Percentiles rank a stretch among this genome's conserved stretches.
These are phyloP conservation scores for Perilla frutescens DNA, from an alignment of 257 asterid genomes.

Conservation along the genomic window DNA sequence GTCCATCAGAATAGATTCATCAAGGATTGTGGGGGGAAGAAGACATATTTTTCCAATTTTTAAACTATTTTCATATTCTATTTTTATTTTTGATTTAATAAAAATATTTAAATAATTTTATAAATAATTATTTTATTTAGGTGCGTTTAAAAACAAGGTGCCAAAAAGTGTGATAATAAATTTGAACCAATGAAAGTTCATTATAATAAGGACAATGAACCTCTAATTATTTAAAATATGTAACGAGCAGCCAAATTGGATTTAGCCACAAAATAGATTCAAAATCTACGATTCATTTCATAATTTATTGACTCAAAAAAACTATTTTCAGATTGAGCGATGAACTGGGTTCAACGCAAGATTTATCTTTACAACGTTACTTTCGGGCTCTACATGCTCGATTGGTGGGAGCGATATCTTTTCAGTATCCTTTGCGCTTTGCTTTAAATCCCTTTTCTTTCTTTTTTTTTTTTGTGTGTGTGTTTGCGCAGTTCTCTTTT, in stretches of 20 bases:
- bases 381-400: conserved; percentile 87
- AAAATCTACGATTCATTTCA: not conserved
- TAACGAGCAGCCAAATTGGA: not conserved
- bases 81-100: too few relatives aligned
- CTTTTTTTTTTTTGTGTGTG: not conserved
- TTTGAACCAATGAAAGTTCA: too few relatives aligned
- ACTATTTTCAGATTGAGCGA: conserved; percentile 22
- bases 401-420: conserved; percentile 93
- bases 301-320: not conserved
- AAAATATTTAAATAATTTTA: too few relatives aligned
- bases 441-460: not conserved
- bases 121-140: too few relatives aligned
- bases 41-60: too few relatives aligned
- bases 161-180: too few relatives aligned
- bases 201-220: too few relatives aligned
- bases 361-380: conserved; percentile 82
- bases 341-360: conserved; percentile 84
- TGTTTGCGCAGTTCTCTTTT: not conserved
- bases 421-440: conserved; percentile 65
- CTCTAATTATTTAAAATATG: too few relatives aligned
- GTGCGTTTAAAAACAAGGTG: too few relatives aligned
- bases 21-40: too few relatives aligned
- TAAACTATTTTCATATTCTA: too few relatives aligned
- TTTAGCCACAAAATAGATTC: not conserved
- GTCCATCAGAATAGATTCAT: too few relatives aligned